Percentiles rank a stretch among this genome's conserved stretches.
These are phyloP conservation scores for Cladophialophora carrionii DNA, from an alignment of 2,329 filamentous ascomycete genomes.

Conservation along the genomic window DNA sequence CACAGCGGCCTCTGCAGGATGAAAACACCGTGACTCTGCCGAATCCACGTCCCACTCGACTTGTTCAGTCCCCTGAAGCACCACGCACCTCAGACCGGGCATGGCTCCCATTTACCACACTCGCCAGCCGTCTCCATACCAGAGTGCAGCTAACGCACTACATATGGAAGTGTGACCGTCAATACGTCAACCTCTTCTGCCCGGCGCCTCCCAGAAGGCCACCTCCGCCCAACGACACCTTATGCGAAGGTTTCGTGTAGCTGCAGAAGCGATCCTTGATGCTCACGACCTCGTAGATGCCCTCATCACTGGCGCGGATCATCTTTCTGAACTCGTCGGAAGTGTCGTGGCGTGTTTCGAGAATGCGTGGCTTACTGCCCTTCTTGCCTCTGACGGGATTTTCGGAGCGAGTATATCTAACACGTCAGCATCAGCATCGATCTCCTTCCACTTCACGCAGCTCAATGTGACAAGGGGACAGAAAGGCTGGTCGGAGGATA, in stretches of 20 bases:
- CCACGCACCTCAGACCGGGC: neutral
- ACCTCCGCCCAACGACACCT: slow-evolving; percentile 23
- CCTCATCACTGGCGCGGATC: slow-evolving; percentile 85
- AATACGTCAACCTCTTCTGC: slow-evolving; percentile 34
- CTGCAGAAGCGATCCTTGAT: slow-evolving; percentile 94
- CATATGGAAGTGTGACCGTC: neutral
- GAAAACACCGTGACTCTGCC: neutral
- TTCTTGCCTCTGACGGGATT: slow-evolving; percentile 60
- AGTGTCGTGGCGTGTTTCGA: slow-evolving; percentile 88
- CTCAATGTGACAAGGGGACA: neutral
- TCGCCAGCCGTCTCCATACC: neutral
- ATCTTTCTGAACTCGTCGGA: slow-evolving; percentile 80
- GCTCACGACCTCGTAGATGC: slow-evolving; percentile 94
- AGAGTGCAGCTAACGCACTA: neutral
- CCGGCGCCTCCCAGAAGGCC: slow-evolving; percentile 12
- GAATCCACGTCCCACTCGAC: neutral
- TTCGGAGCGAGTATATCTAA: slow-evolving; percentile 79
- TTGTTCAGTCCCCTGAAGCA: neutral
- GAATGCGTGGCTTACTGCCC: slow-evolving; percentile 69
- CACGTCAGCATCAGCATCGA: slow-evolving; percentile 25
- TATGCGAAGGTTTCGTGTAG: slow-evolving; percentile 70
- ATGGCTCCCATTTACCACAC: neutral
- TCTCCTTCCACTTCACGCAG: neutral
- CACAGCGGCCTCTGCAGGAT: neutral
- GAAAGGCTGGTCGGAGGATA: neutral